Percentiles rank a stretch among this genome's conserved stretches.
phyloP scores from a whole-genome alignment of 139 green algal species.

The Chlorella sp. region DNA sequence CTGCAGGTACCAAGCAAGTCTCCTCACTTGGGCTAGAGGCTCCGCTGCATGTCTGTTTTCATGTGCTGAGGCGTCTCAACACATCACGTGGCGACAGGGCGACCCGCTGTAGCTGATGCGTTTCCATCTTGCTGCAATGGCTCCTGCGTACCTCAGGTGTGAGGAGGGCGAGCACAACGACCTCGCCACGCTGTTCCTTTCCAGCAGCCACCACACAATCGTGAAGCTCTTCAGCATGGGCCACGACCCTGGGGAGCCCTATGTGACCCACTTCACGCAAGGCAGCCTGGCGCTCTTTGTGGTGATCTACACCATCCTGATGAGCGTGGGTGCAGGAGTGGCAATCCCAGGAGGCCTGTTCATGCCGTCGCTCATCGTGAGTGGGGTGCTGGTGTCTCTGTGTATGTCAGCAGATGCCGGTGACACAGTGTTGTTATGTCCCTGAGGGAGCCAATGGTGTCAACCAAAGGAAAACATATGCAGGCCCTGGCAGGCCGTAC shows the following conservation, averaged over 20 bases:
- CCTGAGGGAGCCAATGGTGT: too few species aligned
- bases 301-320: conserved; percentile 63
- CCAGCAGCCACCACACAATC: conserved; percentile 63
- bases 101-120: conserved; percentile 7
- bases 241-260: conserved; percentile 3
- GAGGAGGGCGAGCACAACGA: conserved; percentile 75
- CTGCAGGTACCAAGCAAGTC: too few species aligned
- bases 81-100: conserved; percentile 2
- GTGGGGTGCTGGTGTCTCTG: conserved; percentile 39
- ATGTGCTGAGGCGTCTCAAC: too few species aligned
- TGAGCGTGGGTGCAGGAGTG: conserved; percentile 61
- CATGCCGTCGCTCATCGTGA: conserved; percentile 58
- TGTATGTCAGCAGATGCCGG: conserved; percentile 49
- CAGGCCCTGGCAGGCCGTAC: too few species aligned
- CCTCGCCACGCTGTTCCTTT: conserved; percentile 73
- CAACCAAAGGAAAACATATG: too few species aligned
- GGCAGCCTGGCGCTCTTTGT: conserved; percentile 48
- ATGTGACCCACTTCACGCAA: conserved; percentile 58
- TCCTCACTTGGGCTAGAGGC: too few species aligned
- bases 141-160: too few species aligned
- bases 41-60: too few species aligned
- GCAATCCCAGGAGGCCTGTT: conserved; percentile 87
- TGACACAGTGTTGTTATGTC: too few species aligned
- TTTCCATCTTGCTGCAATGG: too few species aligned
- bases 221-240: conserved; percentile 60